Evolutionary conservation across 495 filamentous ascomycete species (phyloP).

Genomic region (Neurospora sp.): DNA sequence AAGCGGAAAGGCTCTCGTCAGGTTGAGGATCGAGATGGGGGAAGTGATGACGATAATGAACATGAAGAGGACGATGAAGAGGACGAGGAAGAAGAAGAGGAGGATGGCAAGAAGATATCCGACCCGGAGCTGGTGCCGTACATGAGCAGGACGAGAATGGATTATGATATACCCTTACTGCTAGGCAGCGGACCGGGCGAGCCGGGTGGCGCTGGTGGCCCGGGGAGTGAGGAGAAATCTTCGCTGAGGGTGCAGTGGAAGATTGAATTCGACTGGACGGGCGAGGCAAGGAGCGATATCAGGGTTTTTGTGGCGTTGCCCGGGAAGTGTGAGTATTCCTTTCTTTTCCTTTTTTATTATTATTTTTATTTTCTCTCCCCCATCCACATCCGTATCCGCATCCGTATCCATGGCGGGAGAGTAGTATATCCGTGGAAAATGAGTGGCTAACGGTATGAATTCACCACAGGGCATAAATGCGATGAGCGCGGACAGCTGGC

Average conservation of each 20-base stretch:
- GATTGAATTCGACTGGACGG: slow-evolving; percentile 53
- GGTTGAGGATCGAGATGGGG: background rate
- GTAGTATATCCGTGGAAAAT: background rate
- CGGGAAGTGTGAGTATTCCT: slow-evolving; percentile 37
- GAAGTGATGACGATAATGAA: slow-evolving; percentile 1
- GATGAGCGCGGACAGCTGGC: slow-evolving; percentile 38
- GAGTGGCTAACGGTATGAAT: slow-evolving; percentile 9
- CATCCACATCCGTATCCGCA: background rate
- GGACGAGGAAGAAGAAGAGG: background rate
- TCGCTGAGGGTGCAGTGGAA: slow-evolving; percentile 41
- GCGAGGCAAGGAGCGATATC: slow-evolving; percentile 46
- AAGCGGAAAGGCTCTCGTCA: background rate
- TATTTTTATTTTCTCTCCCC: background rate
- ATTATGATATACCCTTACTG: slow-evolving; percentile 24
- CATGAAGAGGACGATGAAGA: slow-evolving; percentile 1
- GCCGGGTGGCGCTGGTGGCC: background rate
- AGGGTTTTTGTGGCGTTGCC: slow-evolving; percentile 35
- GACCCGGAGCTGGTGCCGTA: slow-evolving; percentile 21
- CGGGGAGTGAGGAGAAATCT: slow-evolving; percentile 10
- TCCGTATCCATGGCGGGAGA: background rate
- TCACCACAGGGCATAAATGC: slow-evolving; percentile 35
- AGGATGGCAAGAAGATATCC: background rate
- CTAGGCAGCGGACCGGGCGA: background rate
- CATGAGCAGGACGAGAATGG: slow-evolving; percentile 34
- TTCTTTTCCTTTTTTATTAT: background rate